These are phyloP conservation scores for Daldinia caldariorum DNA, from an alignment of 495 filamentous ascomycete species.

Conservation along the genomic window DNA sequence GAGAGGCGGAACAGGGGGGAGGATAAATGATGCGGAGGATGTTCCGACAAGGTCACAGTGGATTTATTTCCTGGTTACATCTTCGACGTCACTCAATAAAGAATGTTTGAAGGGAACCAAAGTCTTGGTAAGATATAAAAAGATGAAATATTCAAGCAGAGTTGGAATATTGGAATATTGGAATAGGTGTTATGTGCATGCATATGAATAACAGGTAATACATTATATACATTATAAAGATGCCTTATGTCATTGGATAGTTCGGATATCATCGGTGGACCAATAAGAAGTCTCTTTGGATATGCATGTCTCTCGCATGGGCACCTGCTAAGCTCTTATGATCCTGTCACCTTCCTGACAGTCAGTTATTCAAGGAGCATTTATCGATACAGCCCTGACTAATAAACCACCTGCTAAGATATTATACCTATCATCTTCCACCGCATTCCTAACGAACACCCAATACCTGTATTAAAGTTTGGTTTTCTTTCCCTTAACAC, in stretches of 20 bases:
- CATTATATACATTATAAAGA: not conserved
- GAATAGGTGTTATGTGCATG: not conserved
- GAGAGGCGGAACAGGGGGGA: constrained; percentile 11
- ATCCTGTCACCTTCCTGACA: constrained; percentile 3
- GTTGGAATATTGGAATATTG: too few species aligned
- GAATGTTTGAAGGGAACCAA: constrained; percentile 2
- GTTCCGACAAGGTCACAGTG: constrained; percentile 37
- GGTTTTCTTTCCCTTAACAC: not conserved
- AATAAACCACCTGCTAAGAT: not conserved
- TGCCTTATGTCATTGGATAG: not conserved
- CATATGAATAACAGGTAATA: not conserved
- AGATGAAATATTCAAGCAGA: not conserved
- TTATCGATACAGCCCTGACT: not conserved
- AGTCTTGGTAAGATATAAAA: constrained; percentile 13
- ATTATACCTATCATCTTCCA: constrained; percentile 21
- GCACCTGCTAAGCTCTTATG: constrained; percentile 36
- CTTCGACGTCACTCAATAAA: constrained; percentile 41
- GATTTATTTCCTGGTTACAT: constrained; percentile 27
- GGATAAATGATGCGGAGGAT: constrained; percentile 43
- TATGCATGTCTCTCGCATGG: constrained; percentile 23
- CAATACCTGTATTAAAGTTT: not conserved
- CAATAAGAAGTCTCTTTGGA: constrained; percentile 13
- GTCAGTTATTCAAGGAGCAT: not conserved
- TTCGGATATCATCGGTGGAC: constrained; percentile 4
- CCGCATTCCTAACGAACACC: constrained; percentile 2